A percentile compares a stretch with the other conserved stretches of the same genome.
Conservation (phyloP, 2,329 filamentous ascomycete species). For the Arthrobotrys sphaeroides region DNA sequence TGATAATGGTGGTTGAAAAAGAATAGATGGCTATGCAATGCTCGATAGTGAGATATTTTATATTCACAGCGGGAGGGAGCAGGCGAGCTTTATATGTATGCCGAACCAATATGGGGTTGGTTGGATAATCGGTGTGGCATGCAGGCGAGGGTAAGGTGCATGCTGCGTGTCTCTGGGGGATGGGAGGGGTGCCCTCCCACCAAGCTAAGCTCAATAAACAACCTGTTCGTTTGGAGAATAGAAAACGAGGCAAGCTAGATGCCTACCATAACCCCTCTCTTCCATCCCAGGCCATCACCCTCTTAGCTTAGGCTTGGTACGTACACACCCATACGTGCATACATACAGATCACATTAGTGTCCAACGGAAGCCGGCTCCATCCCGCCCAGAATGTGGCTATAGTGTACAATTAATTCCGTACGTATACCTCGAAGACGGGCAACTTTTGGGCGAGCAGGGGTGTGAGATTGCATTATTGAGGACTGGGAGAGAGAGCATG, state of each 20-base stretch:
- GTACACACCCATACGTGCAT: neutral
- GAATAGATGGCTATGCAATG: neutral
- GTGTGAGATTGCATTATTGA: neutral
- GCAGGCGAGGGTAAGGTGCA: constrained; percentile 10
- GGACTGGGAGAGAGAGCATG: neutral
- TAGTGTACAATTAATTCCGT: too few species aligned
- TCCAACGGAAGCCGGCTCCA: constrained; percentile 31
- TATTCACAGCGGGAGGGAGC: neutral
- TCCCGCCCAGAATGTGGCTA: neutral
- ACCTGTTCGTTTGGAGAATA: neutral
- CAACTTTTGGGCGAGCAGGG: neutral
- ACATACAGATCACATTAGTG: neutral
- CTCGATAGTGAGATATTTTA: neutral
- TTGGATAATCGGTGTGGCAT: neutral
- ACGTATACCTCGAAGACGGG: too few species aligned
- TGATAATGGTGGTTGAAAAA: neutral
- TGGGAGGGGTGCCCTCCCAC: neutral
- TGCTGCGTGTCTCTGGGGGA: neutral
- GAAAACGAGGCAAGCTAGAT: constrained; percentile 35
- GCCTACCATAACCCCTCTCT: neutral
- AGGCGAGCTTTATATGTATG: neutral
- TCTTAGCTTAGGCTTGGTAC: constrained; percentile 3
- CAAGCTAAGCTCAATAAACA: constrained; percentile 2
- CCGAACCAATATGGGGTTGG: neutral
- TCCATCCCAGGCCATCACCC: neutral